Evolutionary conservation across 1,139 yeast genomes (phyloP), one percentile per base, ranked within the genome.

Genomic region (Dujonia santamariae): DNA sequence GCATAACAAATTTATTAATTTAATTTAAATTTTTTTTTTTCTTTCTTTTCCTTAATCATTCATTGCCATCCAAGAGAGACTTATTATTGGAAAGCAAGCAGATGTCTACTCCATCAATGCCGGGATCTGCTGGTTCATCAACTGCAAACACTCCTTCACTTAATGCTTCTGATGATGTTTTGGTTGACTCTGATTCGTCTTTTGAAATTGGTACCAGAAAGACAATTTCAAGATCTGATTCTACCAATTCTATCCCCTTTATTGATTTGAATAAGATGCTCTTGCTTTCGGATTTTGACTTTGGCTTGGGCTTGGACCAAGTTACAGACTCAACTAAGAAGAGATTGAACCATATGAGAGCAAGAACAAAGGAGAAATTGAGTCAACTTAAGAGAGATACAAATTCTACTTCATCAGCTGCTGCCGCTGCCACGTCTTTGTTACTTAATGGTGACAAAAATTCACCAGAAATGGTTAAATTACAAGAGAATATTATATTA

Each of bases 251-350:
- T 9, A 49, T 63, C 6, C 56, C 67, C 15, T 67, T 53, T 39
- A 52, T 66, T 17, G 74, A 68, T 39, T 45, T 69, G 31, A 54
- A 65, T 19, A 62, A 61, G 41, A 52, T 68, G 12, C 43, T 67
- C 25, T 56, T 67, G 39, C 50, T 63, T 35, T 64, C 58, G 20
- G 75, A 69, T 36, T 69, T 67, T 42, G 75, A 69, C 42, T 69
- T 67, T 46, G 75, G 75, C 4, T 42, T 63, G 31, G 67, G 64
- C 12, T 42, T 66, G 24, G 69, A 65, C 39, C 51, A 49, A n/a
- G 65, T 67, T 17, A 51, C 67, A 20, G 69, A 53, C 19, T 40
- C 59, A 13, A 63, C 74, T 31, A 60, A 53, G 41, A 61, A 59
- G 44, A 52, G 46, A 41, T 54, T 69, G 43, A 56, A 54, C 13